Base-by-base conservation (phyloP, 805 yeast species). In the Metschnikowia orientalis region DNA sequence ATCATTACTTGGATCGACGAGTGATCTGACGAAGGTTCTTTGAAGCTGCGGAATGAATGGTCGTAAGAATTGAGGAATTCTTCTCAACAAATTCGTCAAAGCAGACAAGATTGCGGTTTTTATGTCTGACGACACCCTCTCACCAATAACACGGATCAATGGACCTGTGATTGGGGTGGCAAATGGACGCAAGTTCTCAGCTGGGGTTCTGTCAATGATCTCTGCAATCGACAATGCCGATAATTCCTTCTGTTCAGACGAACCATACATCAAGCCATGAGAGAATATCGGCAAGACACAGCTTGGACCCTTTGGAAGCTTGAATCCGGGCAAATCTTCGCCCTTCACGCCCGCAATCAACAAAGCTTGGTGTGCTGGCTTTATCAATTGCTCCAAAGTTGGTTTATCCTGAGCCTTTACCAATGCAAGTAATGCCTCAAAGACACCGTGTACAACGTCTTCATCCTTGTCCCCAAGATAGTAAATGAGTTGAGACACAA, bases 41-140 rank as follows among this genome's bases (percentile, higher is more conserved):
- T 92, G 98, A 47, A 92, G 71, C 65, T 92, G 99, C 6, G 99
- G 99, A 59, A 92, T 77, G 57, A 92, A 92, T 10, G 99, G 98
- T 52, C 90, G 77, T 58, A 92, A 71, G 56, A 86, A 85, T 53
- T 82, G 86, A 2, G 98, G 96, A 47, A 90, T 83, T 66, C 87
- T 84, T 15, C 63, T 63, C 50, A 92, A 77, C 53, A 94, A 65
- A 43, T 75, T 75, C 53, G 82, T 83, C 57, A 94, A 72, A 1
- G 97, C 95, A 42, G 73, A 71, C 51, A 92, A 69, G 47, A 94
- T 90, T n/a, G 95, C 95, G 22, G 95, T 81, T 69, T 92, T 92
- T 48, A 92, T 86, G 47, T 88, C 95, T 41, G 95, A 73, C 11
- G 81, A 75, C 45, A 86, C 90, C 59, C 95, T 79, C 60, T 92